phyloP scores from a whole-genome alignment of 495 filamentous ascomycete species.

The Cercophora sp. region DNA sequence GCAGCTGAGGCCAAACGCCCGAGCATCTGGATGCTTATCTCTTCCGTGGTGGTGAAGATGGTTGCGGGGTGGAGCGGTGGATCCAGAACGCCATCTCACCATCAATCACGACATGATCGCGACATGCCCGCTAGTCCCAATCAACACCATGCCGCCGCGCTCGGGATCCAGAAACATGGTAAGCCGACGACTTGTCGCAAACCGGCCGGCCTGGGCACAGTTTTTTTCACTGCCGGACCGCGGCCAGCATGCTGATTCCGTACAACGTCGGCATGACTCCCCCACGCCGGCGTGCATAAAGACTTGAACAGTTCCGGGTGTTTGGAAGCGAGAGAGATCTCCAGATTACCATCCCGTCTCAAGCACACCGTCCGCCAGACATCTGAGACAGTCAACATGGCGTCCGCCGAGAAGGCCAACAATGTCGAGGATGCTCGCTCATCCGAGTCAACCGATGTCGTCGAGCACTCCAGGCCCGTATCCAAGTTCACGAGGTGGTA shows the following conservation, averaged over 20 bases:
- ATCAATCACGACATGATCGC: conserved; percentile 17
- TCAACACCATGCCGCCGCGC: background rate
- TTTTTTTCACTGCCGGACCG: no score
- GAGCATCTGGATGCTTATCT: no score
- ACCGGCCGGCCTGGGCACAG: no score
- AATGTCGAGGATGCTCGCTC: conserved; percentile 12
- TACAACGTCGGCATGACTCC: no score
- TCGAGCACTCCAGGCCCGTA: conserved; percentile 22
- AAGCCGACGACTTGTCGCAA: background rate
- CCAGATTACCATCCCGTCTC: background rate
- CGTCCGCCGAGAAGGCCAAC: conserved; percentile 16
- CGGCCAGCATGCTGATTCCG: no score
- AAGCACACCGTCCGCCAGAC: background rate
- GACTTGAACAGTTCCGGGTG: background rate
- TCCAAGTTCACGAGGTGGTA: conserved; percentile 41
- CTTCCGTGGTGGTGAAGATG: background rate
- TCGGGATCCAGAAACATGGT: background rate
- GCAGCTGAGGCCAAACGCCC: no score
- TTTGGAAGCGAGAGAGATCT: background rate
- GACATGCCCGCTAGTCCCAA: conserved; percentile 16
- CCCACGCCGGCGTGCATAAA: background rate
- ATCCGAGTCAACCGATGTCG: background rate
- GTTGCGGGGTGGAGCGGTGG: background rate
- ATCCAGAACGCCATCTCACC: conserved; percentile 7
- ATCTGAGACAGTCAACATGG: conserved; percentile 15